Conservation (phyloP, 2,329 filamentous ascomycete species). For the Colletotrichum tabaci region DNA sequence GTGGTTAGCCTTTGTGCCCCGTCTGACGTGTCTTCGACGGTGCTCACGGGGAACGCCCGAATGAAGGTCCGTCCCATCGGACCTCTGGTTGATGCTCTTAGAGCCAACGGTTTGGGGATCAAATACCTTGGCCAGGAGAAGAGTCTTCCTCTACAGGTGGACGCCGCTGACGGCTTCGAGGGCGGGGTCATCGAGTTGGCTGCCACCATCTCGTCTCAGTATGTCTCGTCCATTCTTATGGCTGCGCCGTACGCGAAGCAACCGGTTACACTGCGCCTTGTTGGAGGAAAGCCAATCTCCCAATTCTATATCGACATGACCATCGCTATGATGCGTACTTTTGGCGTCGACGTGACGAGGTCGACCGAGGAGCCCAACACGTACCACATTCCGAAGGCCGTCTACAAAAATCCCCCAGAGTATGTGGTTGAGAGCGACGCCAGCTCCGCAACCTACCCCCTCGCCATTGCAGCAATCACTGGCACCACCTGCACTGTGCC, state of each 20-base stretch:
- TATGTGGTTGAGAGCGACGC: constrained; percentile 98
- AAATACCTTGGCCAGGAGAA: constrained; percentile 87
- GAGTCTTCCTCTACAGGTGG: constrained; percentile 87
- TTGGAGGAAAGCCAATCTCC: constrained; percentile 98
- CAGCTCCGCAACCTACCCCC: constrained; percentile 95
- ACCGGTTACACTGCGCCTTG: constrained; percentile 88
- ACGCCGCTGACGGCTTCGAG: constrained; percentile 85
- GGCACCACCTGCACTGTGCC: constrained; percentile 96
- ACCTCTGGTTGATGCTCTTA: constrained; percentile 90
- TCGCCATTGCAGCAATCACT: constrained; percentile 94
- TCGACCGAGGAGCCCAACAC: constrained; percentile 88
- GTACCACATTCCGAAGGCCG: constrained; percentile 90
- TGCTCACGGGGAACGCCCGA: constrained; percentile 92
- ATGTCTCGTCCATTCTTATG: constrained; percentile 97
- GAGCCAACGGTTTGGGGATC: constrained; percentile 87
- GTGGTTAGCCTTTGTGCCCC: constrained; percentile 88
- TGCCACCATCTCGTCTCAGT: constrained; percentile 98
- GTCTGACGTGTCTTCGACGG: constrained; percentile 74
- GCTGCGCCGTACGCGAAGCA: constrained; percentile 97
- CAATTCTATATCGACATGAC: constrained; percentile 99
- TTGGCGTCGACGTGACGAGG: constrained; percentile 85
- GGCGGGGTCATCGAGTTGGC: constrained; percentile 93
- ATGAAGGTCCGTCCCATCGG: constrained; percentile 98
- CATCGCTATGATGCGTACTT: constrained; percentile 95
- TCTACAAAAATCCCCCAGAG: constrained; percentile 85